Base-by-base conservation (phyloP, 2,329 filamentous ascomycete genomes). In the Neofusicoccum laricinum region DNA sequence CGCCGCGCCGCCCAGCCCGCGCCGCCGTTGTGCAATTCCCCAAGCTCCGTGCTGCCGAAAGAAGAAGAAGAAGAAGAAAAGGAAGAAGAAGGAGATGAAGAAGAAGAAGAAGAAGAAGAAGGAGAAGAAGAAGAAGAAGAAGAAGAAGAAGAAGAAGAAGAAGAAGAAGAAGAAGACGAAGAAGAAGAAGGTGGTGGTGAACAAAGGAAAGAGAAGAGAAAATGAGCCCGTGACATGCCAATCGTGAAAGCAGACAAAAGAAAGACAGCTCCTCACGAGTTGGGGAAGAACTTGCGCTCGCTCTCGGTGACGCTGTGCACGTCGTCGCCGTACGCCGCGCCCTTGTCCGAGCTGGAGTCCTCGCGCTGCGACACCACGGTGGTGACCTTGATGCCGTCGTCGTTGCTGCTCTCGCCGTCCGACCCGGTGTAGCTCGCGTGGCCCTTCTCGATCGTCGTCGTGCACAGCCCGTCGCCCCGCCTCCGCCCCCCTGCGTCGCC, bases 281-380 rank as follows among this genome's bases (percentile, higher is more conserved):
- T 19, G 4, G 53, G 53, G 25, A 62, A 62, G 19, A 62, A 51
- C 34, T 46, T 49, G 19, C 46, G 21, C 46, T 62, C 59, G 36
- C 59, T 62, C 59, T 62, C 59, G 8, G 45, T 61, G 19, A 61
- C 25, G 34, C 58, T 61, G 32, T 49, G 58, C 45, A 30, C 46
- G 2, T 50, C 45, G 17, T 51, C 46, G 15, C 15, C 25, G 34
- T 32, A 51, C 34, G 32, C 10, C 11, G 19, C 36, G 14, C 45
- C 12, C 40, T 58, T 62, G 34, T 41, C 38, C 25, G 46, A 49
- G 19, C 46, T 41, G 5, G 46, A 34, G n/a, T 62, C 59, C 45
- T 43, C 46, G 17, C 45, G 14, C 15, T 62, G 59, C 17, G 45
- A 51, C 46, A 62, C 48, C 15, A 62, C 59, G 8, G 59, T 62